phyloP scores from a whole-genome alignment of 768 basidiomycete genomes.

The Pulveroboletus sp. region DNA sequence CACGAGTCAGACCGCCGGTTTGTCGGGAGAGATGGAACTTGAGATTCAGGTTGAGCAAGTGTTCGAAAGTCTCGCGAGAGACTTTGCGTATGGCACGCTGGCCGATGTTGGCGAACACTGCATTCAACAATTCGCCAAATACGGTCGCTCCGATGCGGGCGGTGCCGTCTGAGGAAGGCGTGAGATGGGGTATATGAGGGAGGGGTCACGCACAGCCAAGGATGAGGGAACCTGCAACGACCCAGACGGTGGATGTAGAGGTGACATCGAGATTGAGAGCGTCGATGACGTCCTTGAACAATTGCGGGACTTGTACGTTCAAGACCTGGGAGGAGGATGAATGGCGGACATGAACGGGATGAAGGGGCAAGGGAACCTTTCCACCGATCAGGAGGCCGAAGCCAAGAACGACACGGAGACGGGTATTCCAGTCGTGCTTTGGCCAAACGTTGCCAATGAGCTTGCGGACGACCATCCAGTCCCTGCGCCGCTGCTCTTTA shows the following conservation, averaged over 20 bases:
- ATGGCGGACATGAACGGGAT: background rate
- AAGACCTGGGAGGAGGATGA: conserved; percentile 53
- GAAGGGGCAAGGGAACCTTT: conserved; percentile 53
- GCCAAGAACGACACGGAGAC: conserved; percentile 77
- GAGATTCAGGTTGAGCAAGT: conserved; percentile 85
- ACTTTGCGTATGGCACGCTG: conserved; percentile 93
- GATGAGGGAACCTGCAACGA: conserved; percentile 85
- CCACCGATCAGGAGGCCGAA: conserved; percentile 75
- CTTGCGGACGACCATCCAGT: conserved; percentile 82
- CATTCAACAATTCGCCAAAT: conserved; percentile 89
- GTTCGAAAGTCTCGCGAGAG: conserved; percentile 92
- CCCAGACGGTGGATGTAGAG: conserved; percentile 75
- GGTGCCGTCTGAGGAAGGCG: conserved; percentile 61
- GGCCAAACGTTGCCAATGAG: conserved; percentile 95
- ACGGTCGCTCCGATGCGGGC: conserved; percentile 87
- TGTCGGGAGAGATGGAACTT: conserved; percentile 90
- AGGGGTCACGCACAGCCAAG: conserved; percentile 70
- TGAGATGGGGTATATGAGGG: background rate
- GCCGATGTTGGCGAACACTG: conserved; percentile 93
- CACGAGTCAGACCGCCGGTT: conserved; percentile 92
- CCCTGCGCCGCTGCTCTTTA: conserved; percentile 62
- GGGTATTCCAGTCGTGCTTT: conserved; percentile 73
- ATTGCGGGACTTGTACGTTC: conserved; percentile 96
- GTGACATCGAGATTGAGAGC: conserved; percentile 80
- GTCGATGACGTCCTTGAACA: conserved; percentile 93